Evolutionary conservation across 495 filamentous ascomycete species (phyloP).

Genomic region (Rusavskia elegans): DNA sequence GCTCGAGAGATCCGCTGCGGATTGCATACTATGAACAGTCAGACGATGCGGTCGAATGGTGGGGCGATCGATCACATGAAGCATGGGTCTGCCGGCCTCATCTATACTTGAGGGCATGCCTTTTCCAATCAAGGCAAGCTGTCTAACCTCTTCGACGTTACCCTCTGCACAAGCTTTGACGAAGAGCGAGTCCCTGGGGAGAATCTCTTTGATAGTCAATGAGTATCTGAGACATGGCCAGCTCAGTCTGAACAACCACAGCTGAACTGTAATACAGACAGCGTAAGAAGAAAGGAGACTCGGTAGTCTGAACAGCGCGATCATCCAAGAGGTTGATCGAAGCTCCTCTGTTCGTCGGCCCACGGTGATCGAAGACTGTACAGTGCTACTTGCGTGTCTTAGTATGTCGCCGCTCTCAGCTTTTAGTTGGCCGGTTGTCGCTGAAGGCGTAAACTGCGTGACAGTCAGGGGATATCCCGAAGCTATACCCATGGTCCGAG

Average conservation of each 20-base stretch:
- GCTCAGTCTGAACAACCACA: background rate
- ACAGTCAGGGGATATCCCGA: too few relatives aligned
- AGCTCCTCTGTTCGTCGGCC: background rate
- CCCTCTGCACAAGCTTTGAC: background rate
- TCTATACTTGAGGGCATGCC: background rate
- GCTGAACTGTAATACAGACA: background rate
- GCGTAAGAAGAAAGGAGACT: background rate
- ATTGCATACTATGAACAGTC: slow-evolving; percentile 4
- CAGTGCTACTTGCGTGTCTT: background rate
- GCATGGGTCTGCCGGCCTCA: background rate
- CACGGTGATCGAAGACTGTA: background rate
- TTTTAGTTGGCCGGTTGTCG: too few relatives aligned
- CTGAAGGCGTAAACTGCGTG: too few relatives aligned
- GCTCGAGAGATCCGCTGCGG: slow-evolving; percentile 9
- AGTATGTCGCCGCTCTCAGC: too few relatives aligned
- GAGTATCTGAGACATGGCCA: background rate
- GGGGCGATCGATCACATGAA: background rate
- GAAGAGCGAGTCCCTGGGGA: background rate
- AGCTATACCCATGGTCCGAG: too few relatives aligned
- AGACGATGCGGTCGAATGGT: background rate
- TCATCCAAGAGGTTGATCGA: background rate
- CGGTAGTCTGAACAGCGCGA: background rate
- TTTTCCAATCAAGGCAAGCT: background rate
- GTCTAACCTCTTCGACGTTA: background rate
- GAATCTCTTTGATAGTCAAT: background rate